phyloP scores from a whole-genome alignment of 1,284 basidiomycete species.

The Cryptococcus sp. region DNA sequence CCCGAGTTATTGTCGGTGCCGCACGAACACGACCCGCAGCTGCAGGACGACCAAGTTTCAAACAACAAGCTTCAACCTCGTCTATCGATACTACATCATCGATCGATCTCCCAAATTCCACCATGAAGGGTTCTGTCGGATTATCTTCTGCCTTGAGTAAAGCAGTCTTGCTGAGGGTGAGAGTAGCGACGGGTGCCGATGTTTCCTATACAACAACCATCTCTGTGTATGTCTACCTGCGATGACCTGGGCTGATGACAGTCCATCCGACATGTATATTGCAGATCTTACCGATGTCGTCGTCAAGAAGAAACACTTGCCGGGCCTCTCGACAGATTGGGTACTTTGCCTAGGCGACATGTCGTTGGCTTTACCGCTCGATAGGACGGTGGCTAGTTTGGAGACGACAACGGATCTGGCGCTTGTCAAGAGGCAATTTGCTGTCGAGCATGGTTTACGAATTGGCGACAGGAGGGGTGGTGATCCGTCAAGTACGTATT shows the following conservation, averaged over 20 bases:
- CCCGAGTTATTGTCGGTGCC: conserved; percentile 31
- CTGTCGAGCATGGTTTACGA: conserved; percentile 58
- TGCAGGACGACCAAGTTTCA: conserved; percentile 3
- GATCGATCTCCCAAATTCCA: conserved; percentile 4
- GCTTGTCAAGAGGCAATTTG: conserved; percentile 72
- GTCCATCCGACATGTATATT: conserved; percentile 92
- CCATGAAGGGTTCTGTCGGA: conserved; percentile 28
- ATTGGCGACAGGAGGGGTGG: conserved; percentile 52
- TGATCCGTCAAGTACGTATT: conserved; percentile 82
- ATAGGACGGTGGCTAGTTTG: conserved; percentile 90
- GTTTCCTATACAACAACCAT: conserved; percentile 81
- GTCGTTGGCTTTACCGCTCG: conserved; percentile 82
- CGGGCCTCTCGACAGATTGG: conserved; percentile 72
- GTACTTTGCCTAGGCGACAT: conserved; percentile 72
- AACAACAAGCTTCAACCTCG: conserved; percentile 7
- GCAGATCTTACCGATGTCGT: conserved; percentile 88
- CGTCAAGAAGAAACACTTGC: conserved; percentile 65
- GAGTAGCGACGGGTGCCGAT: conserved; percentile 71
- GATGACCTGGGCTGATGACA: conserved; percentile 34
- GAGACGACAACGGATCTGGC: conserved; percentile 81
- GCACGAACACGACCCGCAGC: conserved; percentile 8
- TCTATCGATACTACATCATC: conserved; percentile 17
- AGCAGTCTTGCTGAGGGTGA: conserved; percentile 67
- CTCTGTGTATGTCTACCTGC: conserved; percentile 62
- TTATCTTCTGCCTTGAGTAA: conserved; percentile 27